Base-by-base conservation (phyloP, 2,329 filamentous ascomycete genomes). In the Curvularia verruculosa region DNA sequence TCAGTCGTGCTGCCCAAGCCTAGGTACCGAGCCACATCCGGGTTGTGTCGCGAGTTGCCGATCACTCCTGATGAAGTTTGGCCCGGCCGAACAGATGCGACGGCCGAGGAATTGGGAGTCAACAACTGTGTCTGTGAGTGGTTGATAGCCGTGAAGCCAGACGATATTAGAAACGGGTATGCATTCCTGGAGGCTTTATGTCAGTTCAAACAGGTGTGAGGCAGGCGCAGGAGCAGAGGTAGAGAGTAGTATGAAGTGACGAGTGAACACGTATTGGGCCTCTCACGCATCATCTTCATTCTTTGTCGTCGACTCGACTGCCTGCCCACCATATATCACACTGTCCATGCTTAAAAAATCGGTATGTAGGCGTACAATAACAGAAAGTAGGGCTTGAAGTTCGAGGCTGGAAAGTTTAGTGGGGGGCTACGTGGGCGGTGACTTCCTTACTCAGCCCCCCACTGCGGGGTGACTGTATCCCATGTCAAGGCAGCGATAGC, bases 101-200 rank as follows among this genome's bases (percentile, higher is more conserved):
- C 9, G 43, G 47, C 31, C 40, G 63, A 57, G 8, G 60, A 55
- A 15, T 60, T 58, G 21, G 56, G 60, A 18, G 60, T 57, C 28
- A 56, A 52, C 19, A 58, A 51, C 28, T 63, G 63, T 13, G 44
- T 18, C 18, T 49, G 48, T 15, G 24, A 54, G 6, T 58, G 59
- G 24, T 74, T 73, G 46, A 74, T 69, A 3, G 71, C 65, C 13
- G 65, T 73, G 34, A 72, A 72, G 26, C 64, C 56, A 47, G 66
- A 59, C n/a, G 60, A 54, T 3, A 54, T 31, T 2, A 31, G 44
- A 18, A 13, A 7, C 37, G 34, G 18, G 6, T 19, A 24, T 9
- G 39, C 23, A 13, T 23, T 43, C 13, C 64, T 66, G 49, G 5
- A 26, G 26, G 44, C 36, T 41, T 54, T 29, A 36, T 21, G 18